These are phyloP conservation scores for Cryphonectria japonica DNA, from an alignment of 2,329 filamentous ascomycete species.

Conservation along the genomic window DNA sequence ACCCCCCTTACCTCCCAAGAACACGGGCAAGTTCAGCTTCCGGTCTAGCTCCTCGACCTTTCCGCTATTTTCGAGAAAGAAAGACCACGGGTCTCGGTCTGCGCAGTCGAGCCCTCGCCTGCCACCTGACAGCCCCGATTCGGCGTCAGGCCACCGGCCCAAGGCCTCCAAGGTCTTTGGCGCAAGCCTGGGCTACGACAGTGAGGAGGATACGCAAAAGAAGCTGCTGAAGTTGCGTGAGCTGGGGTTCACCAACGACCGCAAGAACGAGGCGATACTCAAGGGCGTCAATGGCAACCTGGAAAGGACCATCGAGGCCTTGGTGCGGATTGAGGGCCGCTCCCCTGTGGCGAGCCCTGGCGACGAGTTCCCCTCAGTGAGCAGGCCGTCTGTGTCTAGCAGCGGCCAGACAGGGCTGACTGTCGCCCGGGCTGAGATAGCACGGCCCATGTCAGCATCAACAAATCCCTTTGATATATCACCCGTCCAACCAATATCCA, in stretches of 20 bases:
- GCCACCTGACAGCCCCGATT: constrained; percentile 33
- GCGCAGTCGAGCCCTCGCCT: constrained; percentile 21
- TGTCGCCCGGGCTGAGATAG: constrained; percentile 32
- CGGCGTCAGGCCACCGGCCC: constrained; percentile 41
- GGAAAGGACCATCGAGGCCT: constrained; percentile 81
- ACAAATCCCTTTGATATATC: constrained; percentile 71
- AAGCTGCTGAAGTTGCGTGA: constrained; percentile 80
- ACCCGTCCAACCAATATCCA: constrained; percentile 62
- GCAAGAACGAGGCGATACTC: constrained; percentile 78
- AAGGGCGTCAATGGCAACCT: constrained; percentile 84
- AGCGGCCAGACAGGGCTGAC: constrained; percentile 33
- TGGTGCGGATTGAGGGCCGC: constrained; percentile 75
- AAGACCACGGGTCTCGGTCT: constrained; percentile 46
- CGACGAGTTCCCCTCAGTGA: constrained; percentile 25
- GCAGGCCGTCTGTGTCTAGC: constrained; percentile 47
- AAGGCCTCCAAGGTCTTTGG: constrained; percentile 74
- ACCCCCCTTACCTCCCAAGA: constrained; percentile 66
- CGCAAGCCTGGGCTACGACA: constrained; percentile 62
- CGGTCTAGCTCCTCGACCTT: constrained; percentile 70
- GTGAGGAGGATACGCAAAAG: constrained; percentile 65
- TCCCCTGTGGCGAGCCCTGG: constrained; percentile 36
- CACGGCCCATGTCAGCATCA: constrained; percentile 41
- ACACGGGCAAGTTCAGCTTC: constrained; percentile 64
- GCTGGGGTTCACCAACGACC: constrained; percentile 89
- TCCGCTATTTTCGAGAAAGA: constrained; percentile 64